A percentile compares a stretch with the other conserved stretches of the same genome.
These are phyloP conservation scores for Chlamydomonas sp. DNA, from an alignment of 139 green algal species.

Conservation along the genomic window DNA sequence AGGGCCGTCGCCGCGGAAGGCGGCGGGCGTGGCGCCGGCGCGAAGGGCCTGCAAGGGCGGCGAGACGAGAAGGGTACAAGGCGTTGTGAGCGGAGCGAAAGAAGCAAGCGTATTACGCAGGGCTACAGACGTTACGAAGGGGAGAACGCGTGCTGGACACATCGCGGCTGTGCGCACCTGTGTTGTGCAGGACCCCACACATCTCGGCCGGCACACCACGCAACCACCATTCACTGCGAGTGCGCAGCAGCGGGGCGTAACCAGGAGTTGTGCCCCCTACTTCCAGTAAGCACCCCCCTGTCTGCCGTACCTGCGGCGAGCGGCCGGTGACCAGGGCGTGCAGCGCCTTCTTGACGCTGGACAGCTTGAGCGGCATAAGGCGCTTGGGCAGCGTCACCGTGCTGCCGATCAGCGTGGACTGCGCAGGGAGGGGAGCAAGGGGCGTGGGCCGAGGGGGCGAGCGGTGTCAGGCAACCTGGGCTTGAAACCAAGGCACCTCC, in stretches of 20 bases:
- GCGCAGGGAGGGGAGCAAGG: background rate
- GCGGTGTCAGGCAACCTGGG: too few species aligned
- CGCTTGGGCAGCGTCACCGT: slow-evolving; percentile 69
- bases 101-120: too few species aligned
- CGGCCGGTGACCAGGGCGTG: slow-evolving; percentile 9
- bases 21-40: slow-evolving; percentile 5
- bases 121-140: too few species aligned
- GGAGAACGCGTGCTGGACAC: too few species aligned
- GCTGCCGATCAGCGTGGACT: slow-evolving; percentile 47
- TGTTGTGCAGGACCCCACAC: background rate
- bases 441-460: background rate
- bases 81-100: background rate
- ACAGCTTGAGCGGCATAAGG: slow-evolving; percentile 68
- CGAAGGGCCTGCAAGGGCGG: background rate
- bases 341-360: slow-evolving; percentile 50
- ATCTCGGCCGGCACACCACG: background rate
- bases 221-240: too few species aligned
- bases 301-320: slow-evolving; percentile 5
- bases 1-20: slow-evolving; percentile 2
- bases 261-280: too few species aligned
- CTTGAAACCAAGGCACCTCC: too few species aligned
- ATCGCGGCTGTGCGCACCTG: too few species aligned
- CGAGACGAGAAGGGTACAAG: background rate
- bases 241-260: too few species aligned
- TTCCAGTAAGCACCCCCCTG: too few species aligned